Percentiles rank a stretch among this genome's conserved stretches.
These are phyloP conservation scores for Aspergillus tanneri DNA, from an alignment of 2,329 filamentous ascomycete genomes.

Conservation along the genomic window DNA sequence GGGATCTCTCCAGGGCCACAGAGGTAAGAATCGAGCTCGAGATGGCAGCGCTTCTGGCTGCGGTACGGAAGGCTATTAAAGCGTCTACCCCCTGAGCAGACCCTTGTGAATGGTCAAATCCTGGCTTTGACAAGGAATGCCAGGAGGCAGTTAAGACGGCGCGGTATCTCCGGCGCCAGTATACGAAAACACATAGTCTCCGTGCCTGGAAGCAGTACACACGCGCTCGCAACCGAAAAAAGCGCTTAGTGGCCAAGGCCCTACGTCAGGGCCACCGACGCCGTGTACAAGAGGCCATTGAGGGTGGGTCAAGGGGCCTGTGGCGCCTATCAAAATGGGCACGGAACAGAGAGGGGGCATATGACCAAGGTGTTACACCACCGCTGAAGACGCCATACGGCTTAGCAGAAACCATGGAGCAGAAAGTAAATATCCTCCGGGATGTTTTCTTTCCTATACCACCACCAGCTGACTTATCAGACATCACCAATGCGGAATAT, in stretches of 20 bases:
- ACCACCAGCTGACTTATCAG: constrained; percentile 16
- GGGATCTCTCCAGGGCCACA: constrained; percentile 7
- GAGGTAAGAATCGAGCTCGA: constrained; percentile 11
- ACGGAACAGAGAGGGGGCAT: constrained; percentile 19
- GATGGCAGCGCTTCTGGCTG: constrained; percentile 17
- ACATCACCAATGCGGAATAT: too few species aligned
- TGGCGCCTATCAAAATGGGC: constrained; percentile 29
- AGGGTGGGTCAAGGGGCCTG: constrained; percentile 18
- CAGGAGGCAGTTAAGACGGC: constrained; percentile 11
- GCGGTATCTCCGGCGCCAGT: constrained; percentile 1
- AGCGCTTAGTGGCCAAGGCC: constrained; percentile 21
- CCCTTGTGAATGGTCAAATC: constrained; percentile 20
- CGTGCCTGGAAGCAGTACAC: constrained; percentile 11
- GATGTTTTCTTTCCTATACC: too few species aligned
- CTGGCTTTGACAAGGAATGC: constrained; percentile 26
- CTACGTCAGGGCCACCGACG: constrained; percentile 20
- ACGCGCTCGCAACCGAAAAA: constrained; percentile 28
- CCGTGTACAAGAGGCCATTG: constrained; percentile 23
- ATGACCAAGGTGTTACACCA: constrained; percentile 11
- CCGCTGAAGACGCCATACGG: neutral
- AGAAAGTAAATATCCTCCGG: too few species aligned
- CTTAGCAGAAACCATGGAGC: constrained; percentile 9
- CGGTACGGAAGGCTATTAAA: constrained; percentile 20
- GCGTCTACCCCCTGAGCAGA: constrained; percentile 26
- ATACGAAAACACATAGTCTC: constrained; percentile 1